Evolutionary conservation across 1,139 yeast species (phyloP), one percentile per base, ranked within the genome.

Genomic region (Entelexis sorbosivorans): DNA sequence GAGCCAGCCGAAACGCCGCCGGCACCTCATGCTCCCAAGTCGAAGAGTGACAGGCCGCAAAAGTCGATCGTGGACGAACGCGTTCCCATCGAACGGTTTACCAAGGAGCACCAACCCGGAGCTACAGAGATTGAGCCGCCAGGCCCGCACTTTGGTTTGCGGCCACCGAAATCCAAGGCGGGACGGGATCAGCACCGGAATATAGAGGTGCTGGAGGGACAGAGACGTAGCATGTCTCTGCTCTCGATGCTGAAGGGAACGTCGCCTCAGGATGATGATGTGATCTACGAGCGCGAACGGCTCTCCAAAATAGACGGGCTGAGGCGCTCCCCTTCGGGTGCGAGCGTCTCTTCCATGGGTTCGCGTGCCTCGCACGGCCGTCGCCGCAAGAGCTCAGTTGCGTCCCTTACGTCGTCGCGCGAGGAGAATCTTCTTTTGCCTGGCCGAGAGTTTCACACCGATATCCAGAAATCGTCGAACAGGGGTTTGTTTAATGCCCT

Each of bases 401-500:
- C 51, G 14, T 49, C 53, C 3, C 29, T 33, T 7, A 13, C 43
- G 9, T 38, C 44, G 7, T 38, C 48, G n/a, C 29, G 34, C 14
- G 50, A 51, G 31, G 24, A 22, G 24, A 22, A 22, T 6, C 6
- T 22, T 22, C 24, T 22, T 5, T 6, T 22, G 6, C 24, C 24
- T 17, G 82, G 86, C 3, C 17, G 11, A 9, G 88, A 95, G 91
- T 73, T 50, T 35, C 26, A 74, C 46, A 77, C 89, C 17, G 81
- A 78, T 4, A 75, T 75, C 16, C 78, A 81, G 46, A 75, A 70
- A n/a, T 79, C 81, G 58, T 96, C 97, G 11, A 91, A 91, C 61
- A 95, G 91, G 24, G 93, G 95, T 4, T 74, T 91, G 60, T 77
- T 79, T 54, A 91, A 91, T 59, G 96, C 97, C 0, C 77, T 91